Base-by-base conservation (phyloP, 495 filamentous ascomycete species). In the Talaromyces ruber region DNA sequence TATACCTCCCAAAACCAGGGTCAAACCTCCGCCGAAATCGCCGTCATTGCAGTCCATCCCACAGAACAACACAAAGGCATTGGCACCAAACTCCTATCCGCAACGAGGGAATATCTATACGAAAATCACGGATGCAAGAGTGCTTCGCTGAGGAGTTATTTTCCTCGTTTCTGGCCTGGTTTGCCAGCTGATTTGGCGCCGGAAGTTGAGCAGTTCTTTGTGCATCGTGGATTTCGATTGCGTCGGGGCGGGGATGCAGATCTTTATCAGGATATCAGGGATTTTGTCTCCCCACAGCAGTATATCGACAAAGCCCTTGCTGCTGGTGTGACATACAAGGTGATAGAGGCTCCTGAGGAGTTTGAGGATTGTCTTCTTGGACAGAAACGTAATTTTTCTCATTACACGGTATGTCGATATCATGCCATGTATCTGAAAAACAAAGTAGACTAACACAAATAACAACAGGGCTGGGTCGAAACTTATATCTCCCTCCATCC, bases 101-200 rank as follows among this genome's bases (percentile, higher is more conserved):
- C 72, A 43, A 70, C 70, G 6, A 66, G 70, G 1, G 63, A 71
- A 14, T 72, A 70, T 51, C 65, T 79, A 43, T 64, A 67, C 47
- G 60, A 53, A 6, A 56, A 68, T 8, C 72, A 68, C 43, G 64
- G 63, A 12, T 54, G 65, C 21, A 64, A 73, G 18, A 60, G 55
- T n/a, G 29, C 76, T 18, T 66, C 70, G 7, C 63, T 81, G 9
- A 73, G 78, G n/a, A 81, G 77, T 51, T 64, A 65, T 0, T 79
- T 81, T 59, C 80, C 80, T 30, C 67, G 80, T 1, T 77, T 82
- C 59, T 82, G 77, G 76, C 78, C 79, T 16, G 76, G 74, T 6
- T 67, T 81, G 7, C 78, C 78, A 2, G 68, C 65, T 14, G 74
- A 79, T 60, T 63, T 82, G 26, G 67, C 74, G 1, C 63, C 68